A percentile compares a stretch with the other conserved stretches of the same genome.
phyloP scores from a whole-genome alignment of 495 filamentous ascomycete species.

The Hamigera avellanea region DNA sequence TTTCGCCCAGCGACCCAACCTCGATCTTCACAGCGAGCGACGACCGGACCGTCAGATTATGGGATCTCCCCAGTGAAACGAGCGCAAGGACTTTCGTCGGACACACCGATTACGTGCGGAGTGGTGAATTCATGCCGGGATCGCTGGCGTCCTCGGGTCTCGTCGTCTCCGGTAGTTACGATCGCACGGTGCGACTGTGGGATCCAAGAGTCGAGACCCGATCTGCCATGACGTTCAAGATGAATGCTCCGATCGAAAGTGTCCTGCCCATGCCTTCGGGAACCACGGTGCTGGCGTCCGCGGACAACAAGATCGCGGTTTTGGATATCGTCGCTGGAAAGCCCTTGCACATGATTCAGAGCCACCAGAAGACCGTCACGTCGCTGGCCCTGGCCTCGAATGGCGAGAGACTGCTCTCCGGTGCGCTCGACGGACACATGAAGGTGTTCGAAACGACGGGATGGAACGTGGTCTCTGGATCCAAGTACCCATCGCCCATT shows the following conservation, averaged over 20 bases:
- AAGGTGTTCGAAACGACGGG: slow-evolving; percentile 86
- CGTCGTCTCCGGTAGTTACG: slow-evolving; percentile 82
- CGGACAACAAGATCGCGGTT: slow-evolving; percentile 84
- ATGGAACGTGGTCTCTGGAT: slow-evolving; percentile 88
- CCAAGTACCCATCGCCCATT: slow-evolving; percentile 85
- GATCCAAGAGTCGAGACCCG: slow-evolving; percentile 63
- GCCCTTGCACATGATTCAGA: slow-evolving; percentile 72
- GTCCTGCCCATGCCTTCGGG: slow-evolving; percentile 77
- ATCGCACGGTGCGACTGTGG: slow-evolving; percentile 88
- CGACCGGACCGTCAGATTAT: slow-evolving; percentile 82
- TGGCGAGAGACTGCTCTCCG: slow-evolving; percentile 68
- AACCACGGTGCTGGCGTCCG: slow-evolving; percentile 73
- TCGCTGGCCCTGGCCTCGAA: slow-evolving; percentile 67
- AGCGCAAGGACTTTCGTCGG: slow-evolving; percentile 71
- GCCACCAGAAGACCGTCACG: slow-evolving; percentile 97
- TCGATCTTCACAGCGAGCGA: slow-evolving; percentile 75
- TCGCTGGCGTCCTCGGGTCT: slow-evolving; percentile 54
- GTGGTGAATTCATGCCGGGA: slow-evolving; percentile 74
- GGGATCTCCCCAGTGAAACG: slow-evolving; percentile 77
- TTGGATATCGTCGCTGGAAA: slow-evolving; percentile 88
- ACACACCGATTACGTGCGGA: slow-evolving; percentile 85
- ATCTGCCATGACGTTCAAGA: slow-evolving; percentile 84
- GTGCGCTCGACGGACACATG: slow-evolving; percentile 86
- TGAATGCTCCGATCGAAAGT: slow-evolving; percentile 72
- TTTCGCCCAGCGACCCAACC: slow-evolving; percentile 77